Conservation (phyloP, 2,329 filamentous ascomycete genomes). For the Tolypocladium paradoxum region DNA sequence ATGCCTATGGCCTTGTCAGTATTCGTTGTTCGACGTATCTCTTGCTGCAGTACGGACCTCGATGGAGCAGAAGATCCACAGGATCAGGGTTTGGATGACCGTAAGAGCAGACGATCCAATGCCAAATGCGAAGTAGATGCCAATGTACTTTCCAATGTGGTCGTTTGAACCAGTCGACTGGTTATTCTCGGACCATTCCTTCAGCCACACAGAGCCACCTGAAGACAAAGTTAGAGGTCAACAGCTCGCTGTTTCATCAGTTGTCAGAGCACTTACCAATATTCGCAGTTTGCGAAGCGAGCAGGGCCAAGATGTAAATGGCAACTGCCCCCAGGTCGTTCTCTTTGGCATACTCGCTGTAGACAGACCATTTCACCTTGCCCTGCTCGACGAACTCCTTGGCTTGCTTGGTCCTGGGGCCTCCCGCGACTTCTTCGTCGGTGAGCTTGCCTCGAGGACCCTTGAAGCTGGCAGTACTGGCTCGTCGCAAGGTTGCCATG, state of each 20-base stretch:
- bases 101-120: slow-evolving; percentile 77
- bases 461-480: slow-evolving; percentile 82
- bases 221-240: slow-evolving; percentile 2
- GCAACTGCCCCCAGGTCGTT: slow-evolving; percentile 79
- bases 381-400: slow-evolving; percentile 90
- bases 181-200: slow-evolving; percentile 82
- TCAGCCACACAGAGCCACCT: slow-evolving; percentile 85
- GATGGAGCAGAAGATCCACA: slow-evolving; percentile 99
- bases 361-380: slow-evolving; percentile 94
- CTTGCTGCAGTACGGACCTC: slow-evolving; percentile 48
- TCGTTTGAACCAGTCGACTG: slow-evolving; percentile 56
- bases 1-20: slow-evolving; percentile 47
- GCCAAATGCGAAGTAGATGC: slow-evolving; percentile 91
- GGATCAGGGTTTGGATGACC: slow-evolving; percentile 81
- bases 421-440: slow-evolving; percentile 68
- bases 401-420: slow-evolving; percentile 68
- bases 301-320: slow-evolving; percentile 66
- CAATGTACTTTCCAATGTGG: slow-evolving; percentile 79
- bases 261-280: slow-evolving; percentile 48
- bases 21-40: not conserved
- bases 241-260: too few species aligned
- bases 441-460: slow-evolving; percentile 73
- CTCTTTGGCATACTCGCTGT: slow-evolving; percentile 86
- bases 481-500: slow-evolving; percentile 71
- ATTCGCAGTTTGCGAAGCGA: slow-evolving; percentile 71